phyloP scores from a whole-genome alignment of 352 stramenopile species.

The Phytophthora idaei region DNA sequence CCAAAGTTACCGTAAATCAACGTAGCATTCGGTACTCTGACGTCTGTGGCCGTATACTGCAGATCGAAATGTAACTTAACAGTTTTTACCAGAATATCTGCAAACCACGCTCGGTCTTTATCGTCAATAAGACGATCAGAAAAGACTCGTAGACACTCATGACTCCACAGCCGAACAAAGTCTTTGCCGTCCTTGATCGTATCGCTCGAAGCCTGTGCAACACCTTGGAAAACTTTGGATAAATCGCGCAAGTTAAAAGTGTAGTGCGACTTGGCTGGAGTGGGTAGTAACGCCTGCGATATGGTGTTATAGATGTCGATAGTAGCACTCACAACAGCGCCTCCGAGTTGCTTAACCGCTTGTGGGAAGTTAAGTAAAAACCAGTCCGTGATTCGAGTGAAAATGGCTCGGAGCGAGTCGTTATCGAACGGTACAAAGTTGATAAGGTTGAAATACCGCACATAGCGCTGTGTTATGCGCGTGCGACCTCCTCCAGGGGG shows the following conservation, averaged over 20 bases:
- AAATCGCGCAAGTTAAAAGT: constrained; percentile 95
- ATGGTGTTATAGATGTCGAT: constrained; percentile 95
- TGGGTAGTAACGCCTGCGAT: constrained; percentile 88
- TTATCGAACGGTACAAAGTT: constrained; percentile 94
- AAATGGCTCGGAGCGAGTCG: constrained; percentile 87
- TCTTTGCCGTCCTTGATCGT: constrained; percentile 84
- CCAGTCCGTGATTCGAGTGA: constrained; percentile 91
- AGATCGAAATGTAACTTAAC: constrained; percentile 82
- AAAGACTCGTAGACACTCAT: constrained; percentile 93
- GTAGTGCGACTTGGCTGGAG: constrained; percentile 94
- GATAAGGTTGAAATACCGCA: constrained; percentile 94
- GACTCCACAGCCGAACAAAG: constrained; percentile 90
- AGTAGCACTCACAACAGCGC: constrained; percentile 79
- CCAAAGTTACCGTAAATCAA: constrained; percentile 93
- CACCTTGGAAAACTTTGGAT: constrained; percentile 93
- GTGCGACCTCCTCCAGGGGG: constrained; percentile 91
- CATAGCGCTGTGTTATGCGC: constrained; percentile 92
- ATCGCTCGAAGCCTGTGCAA: constrained; percentile 83
- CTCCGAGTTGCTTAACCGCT: constrained; percentile 81
- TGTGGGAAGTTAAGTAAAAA: constrained; percentile 84
- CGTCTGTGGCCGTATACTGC: constrained; percentile 64
- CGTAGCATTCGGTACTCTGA: constrained; percentile 63
- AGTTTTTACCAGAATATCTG: constrained; percentile 62
- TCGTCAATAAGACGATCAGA: constrained; percentile 92
- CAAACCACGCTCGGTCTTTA: constrained; percentile 89